Evolutionary conservation across 768 basidiomycete genomes (phyloP), one percentile per base, ranked within the genome.

Genomic region (Pulveroboletus sp.): DNA sequence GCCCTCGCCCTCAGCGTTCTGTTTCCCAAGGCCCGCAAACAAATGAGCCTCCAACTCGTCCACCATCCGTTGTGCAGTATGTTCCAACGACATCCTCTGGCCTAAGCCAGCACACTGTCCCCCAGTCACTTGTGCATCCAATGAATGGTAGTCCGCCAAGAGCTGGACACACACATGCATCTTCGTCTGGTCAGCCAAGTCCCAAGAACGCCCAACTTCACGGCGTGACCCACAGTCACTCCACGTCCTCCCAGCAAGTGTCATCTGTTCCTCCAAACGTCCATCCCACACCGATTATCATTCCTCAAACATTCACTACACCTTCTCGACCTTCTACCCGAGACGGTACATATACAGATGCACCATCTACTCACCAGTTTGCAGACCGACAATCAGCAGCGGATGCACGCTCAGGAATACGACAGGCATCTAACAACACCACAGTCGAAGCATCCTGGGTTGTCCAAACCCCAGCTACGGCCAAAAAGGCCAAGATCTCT

Each of bases 391-490:
- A 44, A 13, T 11, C 32, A 6, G 37, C 46, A 14, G 19, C 19
- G 3, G 58, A 62, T 13, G 36, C 11, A 13, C 53, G 48, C 31
- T 31, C 43, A 23, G 63, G 51, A 11, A 14, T 22, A 44, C 58
- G 47, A 26, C 54, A 58, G 41, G n/a, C 49, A 26, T 54, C 65
- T 9, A 57, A 45, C 30, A 26, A 43, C 7, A 46, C 58, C 36
- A 68, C 62, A 5, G 50, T 69, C 29, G 57, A 66, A 47, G 58
- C 61, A 19, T 57, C 68, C 13, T 68, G 68, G 67, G 56, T 70
- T 16, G 64, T 68, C 11, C 67, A 68, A 36, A 68, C 60, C 11
- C 54, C 65, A 4, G 50, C 55, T n/a, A 53, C 54, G n/a, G 45
- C 43, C 26, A 68, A 53, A 41, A 49, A 39, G 31, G 14, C 56